Evolutionary conservation across 192 early-diverging fungal species (phyloP).

Genomic region (Anaeromyces robustus): DNA sequence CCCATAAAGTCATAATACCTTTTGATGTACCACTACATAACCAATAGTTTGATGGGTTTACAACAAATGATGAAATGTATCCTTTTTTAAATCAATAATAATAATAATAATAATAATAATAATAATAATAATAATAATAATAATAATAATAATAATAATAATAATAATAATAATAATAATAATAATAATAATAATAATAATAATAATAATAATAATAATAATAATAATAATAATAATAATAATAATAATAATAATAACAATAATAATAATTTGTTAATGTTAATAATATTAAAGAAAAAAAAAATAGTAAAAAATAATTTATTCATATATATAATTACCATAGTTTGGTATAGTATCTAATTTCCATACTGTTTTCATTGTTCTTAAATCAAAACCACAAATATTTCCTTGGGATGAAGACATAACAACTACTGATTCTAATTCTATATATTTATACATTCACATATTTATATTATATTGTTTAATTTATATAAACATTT

Average conservation of each 20-base stretch:
- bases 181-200: no score
- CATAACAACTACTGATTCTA: conserved; percentile 50
- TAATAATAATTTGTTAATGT: no score
- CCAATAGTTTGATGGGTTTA: conserved; percentile 45
- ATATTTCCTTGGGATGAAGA: conserved; percentile 55
- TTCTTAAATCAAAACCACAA: conserved; percentile 52
- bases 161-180: no score
- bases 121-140: no score
- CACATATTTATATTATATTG: no score
- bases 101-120: background rate
- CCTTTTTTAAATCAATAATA: conserved; percentile 15
- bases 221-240: no score
- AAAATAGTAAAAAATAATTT: no score
- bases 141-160: no score
- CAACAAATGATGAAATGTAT: conserved; percentile 47
- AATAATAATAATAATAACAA: no score
- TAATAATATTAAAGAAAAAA: no score
- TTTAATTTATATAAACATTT: no score
- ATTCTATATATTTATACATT: conserved; percentile 21
- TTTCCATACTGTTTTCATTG: conserved; percentile 51
- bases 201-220: no score
- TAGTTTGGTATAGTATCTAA: conserved; percentile 32
- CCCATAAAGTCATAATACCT: conserved; percentile 62
- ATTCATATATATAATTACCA: conserved; percentile 15
- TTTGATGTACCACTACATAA: conserved; percentile 54